phyloP scores from a whole-genome alignment of 108 stramenopile species.

The Thalassiosira profunda region DNA sequence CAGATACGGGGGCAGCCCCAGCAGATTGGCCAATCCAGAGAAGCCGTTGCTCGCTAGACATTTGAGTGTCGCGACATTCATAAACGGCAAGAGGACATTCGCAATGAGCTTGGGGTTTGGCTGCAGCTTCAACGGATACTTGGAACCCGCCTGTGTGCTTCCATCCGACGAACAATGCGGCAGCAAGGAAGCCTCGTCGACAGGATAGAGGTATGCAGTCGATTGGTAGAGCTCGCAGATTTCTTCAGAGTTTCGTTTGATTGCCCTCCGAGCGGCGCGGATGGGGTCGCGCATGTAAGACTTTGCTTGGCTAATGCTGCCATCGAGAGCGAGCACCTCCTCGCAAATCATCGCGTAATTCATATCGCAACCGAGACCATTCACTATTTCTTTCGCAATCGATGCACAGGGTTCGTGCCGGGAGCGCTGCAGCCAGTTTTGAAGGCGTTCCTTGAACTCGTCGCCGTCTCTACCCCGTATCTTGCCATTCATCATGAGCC shows the following conservation, averaged over 20 bases:
- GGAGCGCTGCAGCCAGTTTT: constrained; percentile 36
- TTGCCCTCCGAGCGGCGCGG: constrained; percentile 44
- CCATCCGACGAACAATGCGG: too few species aligned
- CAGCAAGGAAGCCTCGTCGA: constrained; percentile 64
- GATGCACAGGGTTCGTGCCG: constrained; percentile 5
- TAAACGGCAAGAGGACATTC: constrained; percentile 60
- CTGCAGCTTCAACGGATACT: constrained; percentile 50
- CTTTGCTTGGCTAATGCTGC: constrained; percentile 31
- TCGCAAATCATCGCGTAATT: constrained; percentile 30
- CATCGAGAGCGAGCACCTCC: constrained; percentile 35
- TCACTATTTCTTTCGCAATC: constrained; percentile 35
- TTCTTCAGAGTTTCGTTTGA: constrained; percentile 33
- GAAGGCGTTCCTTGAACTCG: constrained; percentile 34
- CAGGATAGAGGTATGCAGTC: constrained; percentile 59
- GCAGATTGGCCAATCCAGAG: constrained; percentile 22
- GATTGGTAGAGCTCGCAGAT: constrained; percentile 43
- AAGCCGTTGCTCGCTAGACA: constrained; percentile 25
- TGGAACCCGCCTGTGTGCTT: too few species aligned
- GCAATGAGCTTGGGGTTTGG: constrained; percentile 33
- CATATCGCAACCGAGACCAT: constrained; percentile 20
- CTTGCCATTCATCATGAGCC: constrained; percentile 46
- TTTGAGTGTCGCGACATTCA: constrained; percentile 58
- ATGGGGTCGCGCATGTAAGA: constrained; percentile 55
- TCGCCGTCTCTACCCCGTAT: constrained; percentile 16
- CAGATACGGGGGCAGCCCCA: constrained; percentile 38